These are phyloP conservation scores for Oryza officinalis DNA, from an alignment of 176 grass and related monocot species.

Conservation along the genomic window DNA sequence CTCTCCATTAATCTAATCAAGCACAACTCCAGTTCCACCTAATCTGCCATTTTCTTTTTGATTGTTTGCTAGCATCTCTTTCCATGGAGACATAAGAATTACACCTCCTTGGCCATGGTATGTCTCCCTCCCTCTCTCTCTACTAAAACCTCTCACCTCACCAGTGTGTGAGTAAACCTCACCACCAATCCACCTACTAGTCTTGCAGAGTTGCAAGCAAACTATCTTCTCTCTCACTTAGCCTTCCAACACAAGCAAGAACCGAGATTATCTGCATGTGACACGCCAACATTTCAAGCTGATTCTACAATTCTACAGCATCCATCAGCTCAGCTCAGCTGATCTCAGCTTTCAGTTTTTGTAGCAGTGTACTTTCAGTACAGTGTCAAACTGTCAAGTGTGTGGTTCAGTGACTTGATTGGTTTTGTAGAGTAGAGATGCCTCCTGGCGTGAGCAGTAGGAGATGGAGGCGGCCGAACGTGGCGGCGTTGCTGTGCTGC, in stretches of 20 bases:
- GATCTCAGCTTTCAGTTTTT: neutral
- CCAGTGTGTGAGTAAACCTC: slow-evolving; percentile 44
- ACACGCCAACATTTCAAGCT: slow-evolving; percentile 27
- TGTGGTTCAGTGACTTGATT: neutral
- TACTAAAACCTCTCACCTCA: slow-evolving; percentile 44
- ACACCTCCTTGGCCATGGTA: slow-evolving; percentile 2
- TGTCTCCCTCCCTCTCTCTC: neutral
- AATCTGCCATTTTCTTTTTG: slow-evolving; percentile 42
- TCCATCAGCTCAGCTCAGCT: slow-evolving; percentile 33
- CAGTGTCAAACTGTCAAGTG: neutral
- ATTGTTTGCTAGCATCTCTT: slow-evolving; percentile 25
- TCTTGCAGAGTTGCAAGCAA: slow-evolving; percentile 36
- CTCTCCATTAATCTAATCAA: neutral
- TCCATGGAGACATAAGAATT: slow-evolving; percentile 40
- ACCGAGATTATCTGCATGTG: slow-evolving; percentile 53
- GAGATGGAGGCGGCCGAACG: slow-evolving; percentile 13
- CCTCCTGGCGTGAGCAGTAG: slow-evolving; percentile 25
- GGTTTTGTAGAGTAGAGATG: neutral
- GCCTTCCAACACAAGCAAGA: slow-evolving; percentile 50
- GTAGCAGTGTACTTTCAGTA: neutral
- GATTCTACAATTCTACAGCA: slow-evolving; percentile 24
- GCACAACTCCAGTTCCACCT: slow-evolving; percentile 3
- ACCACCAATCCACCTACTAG: slow-evolving; percentile 35
- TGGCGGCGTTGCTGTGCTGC: slow-evolving; percentile 33
- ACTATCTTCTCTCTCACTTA: slow-evolving; percentile 1